Base-by-base conservation (phyloP, 1,284 basidiomycete species). In the Cutaneotrichosporon sp. region DNA sequence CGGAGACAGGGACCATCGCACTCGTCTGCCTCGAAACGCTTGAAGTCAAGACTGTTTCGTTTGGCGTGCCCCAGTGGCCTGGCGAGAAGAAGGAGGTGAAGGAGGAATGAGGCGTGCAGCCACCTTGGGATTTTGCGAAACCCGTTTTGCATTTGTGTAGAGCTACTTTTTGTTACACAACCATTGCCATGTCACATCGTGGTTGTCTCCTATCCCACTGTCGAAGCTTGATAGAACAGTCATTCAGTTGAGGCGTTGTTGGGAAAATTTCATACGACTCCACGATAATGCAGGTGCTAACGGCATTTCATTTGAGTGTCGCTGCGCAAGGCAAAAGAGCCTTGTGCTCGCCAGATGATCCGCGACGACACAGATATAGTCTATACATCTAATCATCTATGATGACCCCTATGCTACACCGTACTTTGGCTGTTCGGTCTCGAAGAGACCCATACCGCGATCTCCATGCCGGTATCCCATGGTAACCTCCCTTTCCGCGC, bases 11-110 rank as follows among this genome's bases (percentile, higher is more conserved):
- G 4, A 71, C 79, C 18, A 64, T 87, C n/a, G 83, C 83, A 4
- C 71, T 87, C 21, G 78, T 87, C 22, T 81, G 86, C 56, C 69
- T 83, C 55, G 73, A 76, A 61, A 82, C 80, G 17, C 73, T 86
- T 48, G 80, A 80, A 56, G 72, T 74, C 35, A 73, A 73, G 61
- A 72, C 77, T 1, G 65, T 80, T 12, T 60, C 65, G 21, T 70
- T 76, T 51, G 73, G 73, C 46, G 67, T 72, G 7, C 73, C 73
- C 2, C 51, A 61, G n/a, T 75, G 73, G 73, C 61, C 57, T 4
- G 70, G 67, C 1, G 64, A 68, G 21, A 54, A 53, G 37, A 39
- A 21, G n/a, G 48, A 42, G 4, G 35, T 12, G 2, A 26, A 42
- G 17, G 37, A n/a, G n/a, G n/a, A n/a, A n/a, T n/a, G n/a, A n/a